These are phyloP conservation scores for Scutellaria galericulata DNA, from an alignment of 257 asterid species.

Conservation along the genomic window DNA sequence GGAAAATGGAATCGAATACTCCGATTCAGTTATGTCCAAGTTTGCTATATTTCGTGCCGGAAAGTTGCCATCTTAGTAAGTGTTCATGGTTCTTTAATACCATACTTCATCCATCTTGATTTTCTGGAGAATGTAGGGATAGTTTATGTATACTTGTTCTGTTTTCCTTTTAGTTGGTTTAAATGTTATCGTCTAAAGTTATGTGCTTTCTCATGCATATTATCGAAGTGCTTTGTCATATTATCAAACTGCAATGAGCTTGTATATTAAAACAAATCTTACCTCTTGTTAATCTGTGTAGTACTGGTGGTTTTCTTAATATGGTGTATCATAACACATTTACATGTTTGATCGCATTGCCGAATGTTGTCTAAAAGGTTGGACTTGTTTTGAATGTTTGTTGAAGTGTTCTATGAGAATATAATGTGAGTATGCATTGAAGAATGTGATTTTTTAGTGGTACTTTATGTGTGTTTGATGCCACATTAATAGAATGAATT, in stretches of 20 bases:
- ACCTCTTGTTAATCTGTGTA: background rate
- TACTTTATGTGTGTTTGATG: background rate
- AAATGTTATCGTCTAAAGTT: slow-evolving; percentile 19
- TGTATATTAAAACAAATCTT: background rate
- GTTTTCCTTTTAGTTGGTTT: background rate
- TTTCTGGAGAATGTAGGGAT: background rate
- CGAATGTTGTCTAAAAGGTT: background rate
- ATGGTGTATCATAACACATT: background rate
- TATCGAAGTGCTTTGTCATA: background rate
- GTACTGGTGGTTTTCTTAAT: background rate
- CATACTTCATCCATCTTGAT: background rate
- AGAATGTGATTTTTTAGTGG: background rate
- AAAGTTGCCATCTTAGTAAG: slow-evolving; percentile 70
- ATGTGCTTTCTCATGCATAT: background rate
- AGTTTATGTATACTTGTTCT: background rate
- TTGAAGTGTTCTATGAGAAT: background rate
- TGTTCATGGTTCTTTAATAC: slow-evolving; percentile 18
- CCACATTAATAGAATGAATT: background rate
- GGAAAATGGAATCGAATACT: slow-evolving; percentile 67
- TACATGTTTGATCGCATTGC: background rate
- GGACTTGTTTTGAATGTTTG: background rate
- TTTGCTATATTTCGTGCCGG: slow-evolving; percentile 86
- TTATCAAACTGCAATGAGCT: background rate
- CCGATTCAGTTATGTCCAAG: slow-evolving; percentile 76
- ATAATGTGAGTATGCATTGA: background rate